Conservation (phyloP, 2,329 filamentous ascomycete genomes). For the Hyphodiscus sp. region DNA sequence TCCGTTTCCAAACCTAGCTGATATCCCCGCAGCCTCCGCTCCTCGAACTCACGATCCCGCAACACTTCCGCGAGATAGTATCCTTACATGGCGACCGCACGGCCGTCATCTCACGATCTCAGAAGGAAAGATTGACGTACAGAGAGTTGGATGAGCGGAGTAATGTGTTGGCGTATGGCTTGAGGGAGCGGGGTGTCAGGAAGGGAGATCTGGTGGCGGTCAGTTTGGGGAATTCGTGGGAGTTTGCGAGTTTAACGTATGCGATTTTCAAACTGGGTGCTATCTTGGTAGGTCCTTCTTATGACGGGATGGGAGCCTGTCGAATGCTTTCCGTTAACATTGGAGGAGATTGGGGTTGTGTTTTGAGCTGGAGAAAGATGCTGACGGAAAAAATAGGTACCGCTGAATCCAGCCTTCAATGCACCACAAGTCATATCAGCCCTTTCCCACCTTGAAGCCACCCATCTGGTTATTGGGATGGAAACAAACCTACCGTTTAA, state of each 20-base stretch:
- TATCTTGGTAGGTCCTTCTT: conserved; percentile 53
- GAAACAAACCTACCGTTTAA: conserved; percentile 79
- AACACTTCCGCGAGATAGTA: conserved; percentile 65
- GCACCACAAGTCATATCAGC: conserved; percentile 70
- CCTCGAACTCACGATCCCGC: conserved; percentile 60
- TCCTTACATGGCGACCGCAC: conserved; percentile 55
- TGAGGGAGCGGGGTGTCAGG: conserved; percentile 63
- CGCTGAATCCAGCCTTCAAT: conserved; percentile 87
- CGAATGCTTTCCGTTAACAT: not conserved
- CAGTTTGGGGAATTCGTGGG: conserved; percentile 76
- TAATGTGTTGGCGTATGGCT: conserved; percentile 65
- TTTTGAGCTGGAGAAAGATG: not conserved
- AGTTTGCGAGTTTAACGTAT: conserved; percentile 82
- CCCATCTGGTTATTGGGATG: conserved; percentile 74
- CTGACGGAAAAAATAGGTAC: conserved; percentile 47
- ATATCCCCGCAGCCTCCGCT: conserved; percentile 51
- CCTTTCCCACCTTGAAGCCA: conserved; percentile 65
- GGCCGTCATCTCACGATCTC: conserved; percentile 49
- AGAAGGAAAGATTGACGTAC: conserved; percentile 60
- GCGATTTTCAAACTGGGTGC: conserved; percentile 93
- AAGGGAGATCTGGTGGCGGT: conserved; percentile 84
- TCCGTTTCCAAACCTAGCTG: not conserved
- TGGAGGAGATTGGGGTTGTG: not conserved
- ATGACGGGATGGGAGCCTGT: not conserved
- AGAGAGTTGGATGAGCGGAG: conserved; percentile 67